Evolutionary conservation across 768 basidiomycete genomes (phyloP).

Genomic region (Pisolithus marmoratus): DNA sequence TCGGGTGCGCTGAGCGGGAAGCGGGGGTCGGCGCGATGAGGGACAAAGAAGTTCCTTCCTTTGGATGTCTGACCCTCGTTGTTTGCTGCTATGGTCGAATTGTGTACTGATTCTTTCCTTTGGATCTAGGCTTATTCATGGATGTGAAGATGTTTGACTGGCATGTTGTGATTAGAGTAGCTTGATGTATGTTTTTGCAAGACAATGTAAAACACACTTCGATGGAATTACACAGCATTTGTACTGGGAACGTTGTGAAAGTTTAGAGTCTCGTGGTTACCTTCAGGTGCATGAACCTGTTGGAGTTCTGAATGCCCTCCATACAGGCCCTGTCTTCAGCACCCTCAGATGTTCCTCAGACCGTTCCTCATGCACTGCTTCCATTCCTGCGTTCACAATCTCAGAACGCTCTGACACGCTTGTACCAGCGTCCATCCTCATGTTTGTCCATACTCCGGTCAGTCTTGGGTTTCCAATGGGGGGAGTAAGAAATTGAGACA

Average conservation of each 20-base stretch:
- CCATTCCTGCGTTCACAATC: conserved; percentile 80
- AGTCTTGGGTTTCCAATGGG: conserved; percentile 11
- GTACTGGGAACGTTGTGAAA: too few relatives aligned
- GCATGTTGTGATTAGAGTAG: too few relatives aligned
- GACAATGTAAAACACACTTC: too few relatives aligned
- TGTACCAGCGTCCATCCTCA: conserved; percentile 83
- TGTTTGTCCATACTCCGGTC: conserved; percentile 89
- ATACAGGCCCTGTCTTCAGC: conserved; percentile 15
- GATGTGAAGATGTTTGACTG: too few relatives aligned
- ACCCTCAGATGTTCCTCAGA: conserved; percentile 8
- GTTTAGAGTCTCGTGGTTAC: too few relatives aligned
- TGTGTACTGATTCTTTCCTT: conserved; percentile 4
- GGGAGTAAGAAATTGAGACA: neutral
- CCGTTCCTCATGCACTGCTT: conserved; percentile 57
- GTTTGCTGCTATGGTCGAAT: conserved; percentile 16
- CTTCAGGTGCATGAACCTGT: too few relatives aligned
- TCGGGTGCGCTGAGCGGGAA: conserved; percentile 64
- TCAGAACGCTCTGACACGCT: conserved; percentile 65
- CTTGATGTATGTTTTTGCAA: too few relatives aligned
- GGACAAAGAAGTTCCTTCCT: conserved; percentile 66
- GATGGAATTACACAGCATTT: too few relatives aligned
- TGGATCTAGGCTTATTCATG: too few relatives aligned
- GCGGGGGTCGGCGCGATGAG: conserved; percentile 71
- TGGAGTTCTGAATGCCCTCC: conserved; percentile 18
- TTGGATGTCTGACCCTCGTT: conserved; percentile 75